Conservation (phyloP, 768 basidiomycete species). For the Leccinum sublutescens region DNA sequence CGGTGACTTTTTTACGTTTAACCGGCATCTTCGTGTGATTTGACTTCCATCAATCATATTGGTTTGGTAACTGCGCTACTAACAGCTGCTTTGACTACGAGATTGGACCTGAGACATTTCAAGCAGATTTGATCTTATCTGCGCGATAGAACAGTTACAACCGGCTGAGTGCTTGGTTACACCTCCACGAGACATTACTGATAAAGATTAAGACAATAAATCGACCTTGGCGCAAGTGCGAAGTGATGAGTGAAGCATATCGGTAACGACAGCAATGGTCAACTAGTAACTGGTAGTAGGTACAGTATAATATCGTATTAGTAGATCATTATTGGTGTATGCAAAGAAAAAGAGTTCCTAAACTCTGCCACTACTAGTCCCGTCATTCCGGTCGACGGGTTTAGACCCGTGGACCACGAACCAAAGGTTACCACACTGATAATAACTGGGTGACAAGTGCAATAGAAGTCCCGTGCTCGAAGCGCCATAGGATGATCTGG, state of each 20-base stretch:
- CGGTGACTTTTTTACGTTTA: neutral
- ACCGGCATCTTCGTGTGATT: neutral
- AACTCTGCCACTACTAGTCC: no score
- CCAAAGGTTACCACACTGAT: no score
- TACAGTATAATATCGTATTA: no score
- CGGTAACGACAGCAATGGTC: neutral
- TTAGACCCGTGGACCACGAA: no score
- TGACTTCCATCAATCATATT: neutral
- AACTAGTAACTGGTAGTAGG: no score
- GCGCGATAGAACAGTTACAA: neutral
- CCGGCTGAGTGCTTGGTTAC: no score
- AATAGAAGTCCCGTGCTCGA: neutral
- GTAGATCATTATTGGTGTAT: no score
- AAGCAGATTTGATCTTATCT: neutral
- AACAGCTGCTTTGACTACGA: neutral
- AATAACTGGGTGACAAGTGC: no score
- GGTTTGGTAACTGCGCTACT: neutral
- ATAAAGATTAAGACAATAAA: no score
- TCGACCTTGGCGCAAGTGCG: neutral
- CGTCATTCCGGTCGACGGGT: no score
- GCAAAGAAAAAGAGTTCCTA: no score
- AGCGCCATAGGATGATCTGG: neutral
- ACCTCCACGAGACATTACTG: no score
- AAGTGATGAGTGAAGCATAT: neutral
- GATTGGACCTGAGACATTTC: neutral